Conservation (phyloP, 2,329 filamentous ascomycete genomes). For the Fusarium multiceps region DNA sequence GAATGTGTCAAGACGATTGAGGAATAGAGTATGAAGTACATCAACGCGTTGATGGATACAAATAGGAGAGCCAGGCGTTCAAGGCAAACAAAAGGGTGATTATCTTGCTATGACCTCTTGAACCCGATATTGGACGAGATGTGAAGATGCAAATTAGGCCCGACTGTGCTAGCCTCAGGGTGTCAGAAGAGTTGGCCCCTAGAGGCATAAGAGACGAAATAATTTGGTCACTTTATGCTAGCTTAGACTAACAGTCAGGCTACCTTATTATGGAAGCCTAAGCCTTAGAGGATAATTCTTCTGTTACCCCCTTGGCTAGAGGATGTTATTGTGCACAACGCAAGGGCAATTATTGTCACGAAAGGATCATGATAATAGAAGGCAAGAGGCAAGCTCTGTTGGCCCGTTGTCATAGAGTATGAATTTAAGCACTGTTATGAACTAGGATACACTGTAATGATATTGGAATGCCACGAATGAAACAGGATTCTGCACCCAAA, state of each 20-base stretch:
- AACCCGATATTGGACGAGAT: slow-evolving; percentile 26
- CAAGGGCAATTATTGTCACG: neutral
- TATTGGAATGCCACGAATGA: neutral
- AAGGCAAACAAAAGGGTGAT: slow-evolving; percentile 47
- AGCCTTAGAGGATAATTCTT: too few species aligned
- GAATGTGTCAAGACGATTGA: slow-evolving; percentile 97
- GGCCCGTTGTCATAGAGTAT: slow-evolving; percentile 19
- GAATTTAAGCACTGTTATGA: slow-evolving; percentile 15
- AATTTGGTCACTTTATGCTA: too few species aligned
- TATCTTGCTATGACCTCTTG: slow-evolving; percentile 41
- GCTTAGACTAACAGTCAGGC: too few species aligned
- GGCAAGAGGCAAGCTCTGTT: slow-evolving; percentile 1
- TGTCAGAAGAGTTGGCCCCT: too few species aligned
- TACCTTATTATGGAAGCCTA: too few species aligned
- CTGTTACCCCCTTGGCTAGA: neutral
- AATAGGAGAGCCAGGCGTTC: slow-evolving; percentile 52
- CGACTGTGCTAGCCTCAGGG: neutral
- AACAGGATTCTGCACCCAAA: neutral
- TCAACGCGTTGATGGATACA: slow-evolving; percentile 75
- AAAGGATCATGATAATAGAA: neutral
- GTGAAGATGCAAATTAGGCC: slow-evolving; percentile 16
- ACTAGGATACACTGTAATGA: slow-evolving; percentile 2
- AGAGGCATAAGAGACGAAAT: neutral
- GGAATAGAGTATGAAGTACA: slow-evolving; percentile 72
- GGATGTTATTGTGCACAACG: slow-evolving; percentile 4